Evolutionary conservation across 139 green algal species (phyloP), one percentile per base, ranked within the genome.

Genomic region (Zygnema circumcarinatum): DNA sequence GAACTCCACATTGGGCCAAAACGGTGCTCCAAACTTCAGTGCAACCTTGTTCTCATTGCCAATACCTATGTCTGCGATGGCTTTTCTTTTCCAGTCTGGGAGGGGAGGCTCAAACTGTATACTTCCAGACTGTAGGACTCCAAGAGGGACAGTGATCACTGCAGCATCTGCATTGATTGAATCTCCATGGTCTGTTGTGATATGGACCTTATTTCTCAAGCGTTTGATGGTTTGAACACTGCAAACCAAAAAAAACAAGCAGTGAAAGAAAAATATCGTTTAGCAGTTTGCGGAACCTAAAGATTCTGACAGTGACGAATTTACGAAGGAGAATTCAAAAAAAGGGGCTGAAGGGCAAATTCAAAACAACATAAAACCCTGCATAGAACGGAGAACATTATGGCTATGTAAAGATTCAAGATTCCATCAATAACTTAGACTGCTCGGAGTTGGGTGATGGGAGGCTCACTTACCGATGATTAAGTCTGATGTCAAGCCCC

Each of bases 1-100:
- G 53, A 91, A 91, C n/a, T 91, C 87, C 0, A 91, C 87, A 16
- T 88, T 88, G 20, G 87, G 80, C 87, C 87, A 91, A 74, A 91
- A 91, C 1, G 62, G 21, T 32, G 42, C 33, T 20, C 22, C 32
- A 84, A 91, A 91, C 38, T 54, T 42, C 2, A 91, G 47, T 1
- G 67, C 87, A 36, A 91, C 72, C 84, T 91, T 91, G 87, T 91
- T 91, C 87, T 91, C 87, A 33, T 84, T 87, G 36, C 87, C 87
- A 21, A 90, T 74, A 20, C 81, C 87, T 16, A 84, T 85, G 76
- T 36, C 68, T 21, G 11, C 0, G 38, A 91, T 90, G 2, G 87
- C 80, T 1, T 32, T 25, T 21, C 20, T 7, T 42, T 91, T 91
- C 39, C 69, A 90, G 29, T 39, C 35, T 20, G 87, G 87, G n/a